Evolutionary conservation across 2,329 filamentous ascomycete species (phyloP), one percentile per base, ranked within the genome.

Genomic region (Cercospora canescens): DNA sequence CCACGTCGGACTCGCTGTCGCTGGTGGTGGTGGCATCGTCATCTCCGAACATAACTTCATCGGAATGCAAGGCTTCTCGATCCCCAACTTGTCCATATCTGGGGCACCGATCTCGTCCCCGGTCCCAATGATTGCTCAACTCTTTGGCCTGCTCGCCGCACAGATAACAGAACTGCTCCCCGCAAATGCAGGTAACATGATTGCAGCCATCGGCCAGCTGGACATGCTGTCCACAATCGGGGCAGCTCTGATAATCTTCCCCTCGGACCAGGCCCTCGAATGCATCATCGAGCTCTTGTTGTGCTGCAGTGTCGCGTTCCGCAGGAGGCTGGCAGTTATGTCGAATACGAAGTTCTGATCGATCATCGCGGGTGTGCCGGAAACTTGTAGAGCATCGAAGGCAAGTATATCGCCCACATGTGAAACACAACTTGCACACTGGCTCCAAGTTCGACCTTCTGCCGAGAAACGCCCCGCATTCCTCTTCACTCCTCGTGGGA

Each of bases 161-260:
- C 3, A 68, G 32, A 28, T 68, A 70, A 24, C 68, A 67, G 39
- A 67, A 71, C 7, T 64, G 55, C 11, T 62, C 56, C 12, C 65
- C 65, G 37, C 67, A 69, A 9, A 57, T 55, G 39, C 69, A 71
- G 7, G 63, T 67, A 37, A 71, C 63, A 37, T 71, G 69, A 11
- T 70, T 67, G 58, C 69, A 71, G 12, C 63, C 69, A 34, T 67
- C 67, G 18, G 30, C 48, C 6, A 71, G 58, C 56, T 70, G 59
- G 14, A 67, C 48, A 4, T 56, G 35, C 26, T 34, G 37, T 12
- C 41, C 30, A 37, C 69, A 71, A 24, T 60, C 54, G 6, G 70
- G 70, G 30, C 70, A 72, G 30, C 59, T 60, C 30, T 72, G 70
- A 26, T 69, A 72, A 24, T 70, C 55, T 35, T 62, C 66, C 1